These are phyloP conservation scores for Goniomonas avonlea DNA, from an alignment of 78 protist species.

Conservation along the genomic window DNA sequence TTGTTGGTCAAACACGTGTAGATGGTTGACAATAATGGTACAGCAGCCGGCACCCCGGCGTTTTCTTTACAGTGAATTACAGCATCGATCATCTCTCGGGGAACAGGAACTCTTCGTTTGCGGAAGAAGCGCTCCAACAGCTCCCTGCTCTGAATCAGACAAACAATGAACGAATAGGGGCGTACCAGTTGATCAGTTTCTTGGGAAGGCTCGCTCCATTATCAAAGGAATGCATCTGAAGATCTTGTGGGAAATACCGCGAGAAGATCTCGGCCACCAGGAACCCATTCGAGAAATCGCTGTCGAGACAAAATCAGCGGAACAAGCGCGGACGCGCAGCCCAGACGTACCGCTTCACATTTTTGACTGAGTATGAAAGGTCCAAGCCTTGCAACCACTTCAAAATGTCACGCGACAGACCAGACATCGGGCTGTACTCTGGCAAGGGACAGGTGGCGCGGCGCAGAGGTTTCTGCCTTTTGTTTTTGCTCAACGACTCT, in stretches of 20 bases:
- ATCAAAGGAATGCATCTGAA: slow-evolving; percentile 68
- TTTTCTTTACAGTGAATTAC: slow-evolving; percentile 30
- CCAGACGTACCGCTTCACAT: slow-evolving; percentile 50
- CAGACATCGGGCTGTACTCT: neutral
- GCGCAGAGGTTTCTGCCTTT: too few species aligned
- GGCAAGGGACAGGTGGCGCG: too few species aligned
- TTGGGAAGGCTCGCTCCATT: slow-evolving; percentile 39
- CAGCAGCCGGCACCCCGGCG: too few species aligned
- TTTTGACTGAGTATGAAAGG: slow-evolving; percentile 49
- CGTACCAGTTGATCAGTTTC: slow-evolving; percentile 55
- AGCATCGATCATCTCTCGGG: neutral
- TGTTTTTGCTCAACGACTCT: too few species aligned
- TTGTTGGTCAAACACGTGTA: slow-evolving; percentile 38
- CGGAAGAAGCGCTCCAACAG: slow-evolving; percentile 36
- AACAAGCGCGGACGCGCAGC: neutral
- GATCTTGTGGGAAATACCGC: slow-evolving; percentile 58
- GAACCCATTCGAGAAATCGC: slow-evolving; percentile 72
- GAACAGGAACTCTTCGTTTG: neutral
- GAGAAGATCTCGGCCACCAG: slow-evolving; percentile 71
- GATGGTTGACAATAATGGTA: slow-evolving; percentile 1
- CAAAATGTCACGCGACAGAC: slow-evolving; percentile 51
- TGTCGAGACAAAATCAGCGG: neutral
- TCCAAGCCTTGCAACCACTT: slow-evolving; percentile 68
- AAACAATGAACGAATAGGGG: neutral
- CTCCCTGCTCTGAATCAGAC: slow-evolving; percentile 24